Base-by-base conservation (phyloP, 2,329 filamentous ascomycete genomes). In the Fusarium sp. region DNA sequence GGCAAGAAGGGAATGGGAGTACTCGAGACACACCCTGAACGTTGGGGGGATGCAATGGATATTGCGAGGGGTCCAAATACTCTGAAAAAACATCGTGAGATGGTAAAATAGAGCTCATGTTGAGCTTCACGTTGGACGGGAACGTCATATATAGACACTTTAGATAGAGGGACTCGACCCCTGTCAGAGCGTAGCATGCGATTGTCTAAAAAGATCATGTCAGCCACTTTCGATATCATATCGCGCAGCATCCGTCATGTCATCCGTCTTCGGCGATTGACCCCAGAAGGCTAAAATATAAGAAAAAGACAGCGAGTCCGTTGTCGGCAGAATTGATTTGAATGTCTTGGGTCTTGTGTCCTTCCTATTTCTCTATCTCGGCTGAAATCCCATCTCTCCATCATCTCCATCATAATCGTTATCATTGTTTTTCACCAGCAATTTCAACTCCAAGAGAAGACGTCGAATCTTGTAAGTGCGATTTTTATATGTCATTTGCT, bases 251-350 rank as follows among this genome's bases (percentile, higher is more conserved):
- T n/a, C n/a, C n/a, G n/a, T n/a, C n/a, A n/a, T 9, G 26, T 37
- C 28, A 38, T 65, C 68, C 68, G 68, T 68, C 68, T 70, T 70
- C 68, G 68, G 65, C 57, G 18, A 50, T 20, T 41, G 31, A 58
- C 63, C 63, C 52, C 49, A 68, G 54, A 62, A 68, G 67, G 63
- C 67, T 68, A 68, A 68, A 70, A n/a, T n/a, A n/a, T n/a, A n/a
- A 63, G 57, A 64, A 69, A 69, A 68, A 70, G 63, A n/a, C 39
- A 57, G 69, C 42, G 55, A 69, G 69, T 70, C 70, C 71, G 71
- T 74, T 74, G 71, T 74, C 71, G 71, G 71, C 63, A 52, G 50
- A 63, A 63, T 63, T 38, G 49, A 53, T 23, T 37, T 64, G 50
- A 64, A 64, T 49, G 21, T 31, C 65, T 28, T 67, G 44, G 57